phyloP scores from a whole-genome alignment of 2,329 filamentous ascomycete species.

The Colletotrichum costaricense region DNA sequence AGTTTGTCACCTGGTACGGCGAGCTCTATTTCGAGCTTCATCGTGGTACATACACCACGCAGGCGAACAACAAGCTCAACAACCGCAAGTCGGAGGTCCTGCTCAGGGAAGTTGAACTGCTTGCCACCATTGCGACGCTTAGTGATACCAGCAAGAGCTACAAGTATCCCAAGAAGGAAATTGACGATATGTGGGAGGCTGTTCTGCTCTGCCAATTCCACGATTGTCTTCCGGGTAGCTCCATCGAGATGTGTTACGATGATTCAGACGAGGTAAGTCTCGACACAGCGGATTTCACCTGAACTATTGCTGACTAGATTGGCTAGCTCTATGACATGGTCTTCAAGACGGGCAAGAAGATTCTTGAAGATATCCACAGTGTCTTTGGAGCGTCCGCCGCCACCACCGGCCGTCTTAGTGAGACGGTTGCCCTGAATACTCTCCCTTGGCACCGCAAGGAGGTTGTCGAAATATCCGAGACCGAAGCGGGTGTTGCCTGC shows the following conservation, averaged over 20 bases:
- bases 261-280: constrained; percentile 81
- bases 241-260: constrained; percentile 98
- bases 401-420: constrained; percentile 51
- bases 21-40: constrained; percentile 99
- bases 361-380: constrained; percentile 76
- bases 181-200: constrained; percentile 95
- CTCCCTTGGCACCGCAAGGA: constrained; percentile 87
- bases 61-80: constrained; percentile 96
- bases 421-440: constrained; percentile 80
- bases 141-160: constrained; percentile 72
- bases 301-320: constrained; percentile 39
- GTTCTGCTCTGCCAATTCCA: constrained; percentile 97
- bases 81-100: constrained; percentile 88
- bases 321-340: constrained; percentile 81
- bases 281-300: not conserved
- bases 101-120: constrained; percentile 86
- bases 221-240: constrained; percentile 93
- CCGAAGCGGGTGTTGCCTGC: constrained; percentile 64
- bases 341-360: constrained; percentile 79
- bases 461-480: constrained; percentile 72
- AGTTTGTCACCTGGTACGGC: constrained; percentile 96
- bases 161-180: constrained; percentile 92
- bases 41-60: constrained; percentile 95
- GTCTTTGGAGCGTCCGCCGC: constrained; percentile 71
- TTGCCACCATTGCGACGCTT: constrained; percentile 87